A percentile compares a stretch with the other conserved stretches of the same genome.
Conservation (phyloP, 768 basidiomycete genomes). For the Russula foetens region DNA sequence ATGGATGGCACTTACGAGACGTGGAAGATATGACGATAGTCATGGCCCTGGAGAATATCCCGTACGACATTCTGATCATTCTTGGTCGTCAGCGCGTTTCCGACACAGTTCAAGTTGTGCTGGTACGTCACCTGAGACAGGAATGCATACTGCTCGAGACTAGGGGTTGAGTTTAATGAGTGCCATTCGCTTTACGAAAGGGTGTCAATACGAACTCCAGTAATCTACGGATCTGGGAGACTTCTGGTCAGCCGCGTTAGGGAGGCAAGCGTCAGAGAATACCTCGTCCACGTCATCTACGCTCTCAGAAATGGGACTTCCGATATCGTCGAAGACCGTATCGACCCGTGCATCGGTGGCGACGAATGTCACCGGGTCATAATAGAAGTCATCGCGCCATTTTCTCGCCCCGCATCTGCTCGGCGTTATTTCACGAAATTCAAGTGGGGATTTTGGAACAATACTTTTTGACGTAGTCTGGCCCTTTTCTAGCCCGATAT, state of each 20-base stretch:
- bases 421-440: not conserved
- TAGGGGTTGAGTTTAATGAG: not conserved
- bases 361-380: conserved; percentile 1
- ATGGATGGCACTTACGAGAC: conserved; percentile 10
- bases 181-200: not conserved
- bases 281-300: conserved; percentile 7
- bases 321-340: not conserved
- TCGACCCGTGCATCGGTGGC: not conserved
- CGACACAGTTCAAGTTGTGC: too few relatives aligned
- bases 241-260: not conserved
- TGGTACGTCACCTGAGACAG: conserved; percentile 2
- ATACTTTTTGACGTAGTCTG: conserved; percentile 1
- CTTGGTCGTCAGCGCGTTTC: not conserved
- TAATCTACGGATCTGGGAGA: conserved; percentile 1
- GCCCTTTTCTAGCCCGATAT: not conserved
- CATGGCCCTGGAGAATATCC: conserved; percentile 12
- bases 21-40: conserved; percentile 13
- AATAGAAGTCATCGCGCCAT: not conserved
- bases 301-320: not conserved
- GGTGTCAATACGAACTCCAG: conserved; percentile 3
- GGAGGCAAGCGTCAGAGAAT: not conserved
- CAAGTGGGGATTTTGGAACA: too few relatives aligned
- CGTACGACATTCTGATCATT: not conserved
- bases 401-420: conserved; percentile 8
- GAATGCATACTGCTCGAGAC: conserved; percentile 15